phyloP scores from a whole-genome alignment of 2,329 filamentous ascomycete genomes.

The Aspergillus luchuensis region DNA sequence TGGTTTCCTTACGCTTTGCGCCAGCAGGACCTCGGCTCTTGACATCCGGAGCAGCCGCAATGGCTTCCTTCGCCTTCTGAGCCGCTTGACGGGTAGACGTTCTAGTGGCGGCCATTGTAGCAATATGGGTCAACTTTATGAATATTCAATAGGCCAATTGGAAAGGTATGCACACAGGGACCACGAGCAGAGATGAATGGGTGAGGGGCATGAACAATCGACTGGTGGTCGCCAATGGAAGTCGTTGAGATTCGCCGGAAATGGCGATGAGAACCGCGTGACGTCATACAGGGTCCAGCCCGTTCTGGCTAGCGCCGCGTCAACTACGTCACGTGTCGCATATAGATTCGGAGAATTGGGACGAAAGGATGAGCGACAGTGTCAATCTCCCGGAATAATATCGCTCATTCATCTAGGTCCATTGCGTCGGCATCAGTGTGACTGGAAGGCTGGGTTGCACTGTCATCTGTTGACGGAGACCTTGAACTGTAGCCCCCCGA shows the following conservation, averaged over 20 bases:
- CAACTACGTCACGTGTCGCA: background rate
- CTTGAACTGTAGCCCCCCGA: constrained; percentile 27
- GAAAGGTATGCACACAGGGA: background rate
- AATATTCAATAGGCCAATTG: background rate
- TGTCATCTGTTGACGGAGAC: constrained; percentile 24
- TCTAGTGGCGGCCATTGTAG: constrained; percentile 35
- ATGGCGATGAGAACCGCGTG: constrained; percentile 28
- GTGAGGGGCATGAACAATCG: background rate
- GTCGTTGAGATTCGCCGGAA: background rate
- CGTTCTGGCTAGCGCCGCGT: constrained; percentile 10
- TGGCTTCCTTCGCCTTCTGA: constrained; percentile 47
- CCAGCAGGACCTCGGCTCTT: constrained; percentile 31
- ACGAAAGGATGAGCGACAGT: background rate
- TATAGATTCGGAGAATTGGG: background rate
- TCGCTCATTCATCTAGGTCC: constrained; percentile 37
- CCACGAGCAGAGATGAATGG: background rate
- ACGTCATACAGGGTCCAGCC: constrained; percentile 35
- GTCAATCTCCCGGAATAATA: background rate
- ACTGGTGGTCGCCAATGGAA: background rate
- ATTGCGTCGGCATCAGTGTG: constrained; percentile 30
- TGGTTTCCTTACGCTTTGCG: constrained; percentile 44
- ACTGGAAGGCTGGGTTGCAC: constrained; percentile 20
- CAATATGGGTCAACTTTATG: background rate
- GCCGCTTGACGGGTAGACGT: constrained; percentile 48
- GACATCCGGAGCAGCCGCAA: constrained; percentile 34